Base-by-base conservation (phyloP, 2,329 filamentous ascomycete genomes). In the Aspergillus fructus region DNA sequence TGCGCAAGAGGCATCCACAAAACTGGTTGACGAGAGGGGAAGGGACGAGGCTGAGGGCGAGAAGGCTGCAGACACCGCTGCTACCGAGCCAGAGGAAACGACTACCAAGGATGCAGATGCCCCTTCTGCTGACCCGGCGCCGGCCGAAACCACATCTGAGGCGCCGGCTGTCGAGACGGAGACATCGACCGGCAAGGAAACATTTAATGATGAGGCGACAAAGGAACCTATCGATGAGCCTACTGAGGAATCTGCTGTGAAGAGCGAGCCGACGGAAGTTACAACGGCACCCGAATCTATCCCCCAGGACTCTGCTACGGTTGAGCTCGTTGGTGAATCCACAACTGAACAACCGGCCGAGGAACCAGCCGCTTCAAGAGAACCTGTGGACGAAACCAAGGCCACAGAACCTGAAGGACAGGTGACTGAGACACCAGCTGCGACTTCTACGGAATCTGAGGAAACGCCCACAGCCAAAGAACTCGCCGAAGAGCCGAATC, bases 1-100 rank as follows among this genome's bases (percentile, higher is more conserved):
- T 9, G 27, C 9, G 27, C 8, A 30, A 30, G 27, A 30, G 3
- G 9, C 9, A 9, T 30, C 27, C 27, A 11, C 27, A 30, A 30
- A 30, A 30, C 9, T 30, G 2, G 19, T 48, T 15, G 55, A 59
- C 19, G 56, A 48, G 9, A 53, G 54, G 50, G 41, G 27, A 9
- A 45, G 40, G 4, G 43, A 61, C 19, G 53, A 58, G 19, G 30
- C 60, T 4, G 46, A 56, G 33, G 41, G 49, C 15, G 49, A 61
- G 43, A 54, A 53, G 27, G 52, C 37, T 33, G 12, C 19, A 7
- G 53, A 51, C 33, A 47, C 60, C 33, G 19, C 39, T 2, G 15
- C 49, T 27, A n/a, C 40, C 5, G 50, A 53, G 17, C 15, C 46
- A 3, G 58, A 63, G 15, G 58, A 61, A 40, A 19, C 51, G 12